Conservation (phyloP, 2,329 filamentous ascomycete species). For the Truncatella angustata region DNA sequence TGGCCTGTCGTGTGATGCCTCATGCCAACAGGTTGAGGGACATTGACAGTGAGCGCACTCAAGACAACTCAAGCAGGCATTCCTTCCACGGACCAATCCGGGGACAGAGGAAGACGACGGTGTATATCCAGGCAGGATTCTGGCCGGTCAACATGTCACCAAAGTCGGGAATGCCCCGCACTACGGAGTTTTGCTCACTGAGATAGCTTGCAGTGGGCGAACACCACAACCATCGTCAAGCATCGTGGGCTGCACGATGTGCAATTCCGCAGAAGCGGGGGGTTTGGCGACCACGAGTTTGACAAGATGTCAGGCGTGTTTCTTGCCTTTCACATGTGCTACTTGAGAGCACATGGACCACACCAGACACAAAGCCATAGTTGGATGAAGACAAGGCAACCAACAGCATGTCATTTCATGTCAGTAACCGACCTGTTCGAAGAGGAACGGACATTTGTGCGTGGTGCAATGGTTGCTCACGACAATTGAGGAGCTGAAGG, state of each 20-base stretch:
- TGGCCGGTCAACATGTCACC: slow-evolving; percentile 29
- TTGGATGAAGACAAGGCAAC: slow-evolving; percentile 34
- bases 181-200: slow-evolving; percentile 26
- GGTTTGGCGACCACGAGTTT: not conserved
- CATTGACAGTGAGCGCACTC: slow-evolving; percentile 5
- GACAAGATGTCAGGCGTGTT: slow-evolving; percentile 21
- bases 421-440: too few relatives aligned
- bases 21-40: not conserved
- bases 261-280: too few relatives aligned
- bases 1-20: not conserved
- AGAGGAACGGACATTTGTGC: too few relatives aligned
- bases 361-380: too few relatives aligned
- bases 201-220: slow-evolving; percentile 32
- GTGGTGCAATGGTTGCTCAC: too few relatives aligned
- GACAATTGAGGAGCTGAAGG: too few relatives aligned
- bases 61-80: not conserved
- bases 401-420: slow-evolving; percentile 24
- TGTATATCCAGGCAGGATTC: slow-evolving; percentile 29
- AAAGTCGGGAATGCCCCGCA: slow-evolving; percentile 21
- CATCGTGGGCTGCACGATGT: too few relatives aligned
- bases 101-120: slow-evolving; percentile 22
- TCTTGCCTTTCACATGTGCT: slow-evolving; percentile 35
- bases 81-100: slow-evolving; percentile 3
- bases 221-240: slow-evolving; percentile 26
- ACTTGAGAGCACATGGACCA: slow-evolving; percentile 29